Percentiles rank a stretch among this genome's conserved stretches.
Evolutionary conservation across 2,329 filamentous ascomycete species (phyloP).

Genomic region (Talaromyces atroroseus): DNA sequence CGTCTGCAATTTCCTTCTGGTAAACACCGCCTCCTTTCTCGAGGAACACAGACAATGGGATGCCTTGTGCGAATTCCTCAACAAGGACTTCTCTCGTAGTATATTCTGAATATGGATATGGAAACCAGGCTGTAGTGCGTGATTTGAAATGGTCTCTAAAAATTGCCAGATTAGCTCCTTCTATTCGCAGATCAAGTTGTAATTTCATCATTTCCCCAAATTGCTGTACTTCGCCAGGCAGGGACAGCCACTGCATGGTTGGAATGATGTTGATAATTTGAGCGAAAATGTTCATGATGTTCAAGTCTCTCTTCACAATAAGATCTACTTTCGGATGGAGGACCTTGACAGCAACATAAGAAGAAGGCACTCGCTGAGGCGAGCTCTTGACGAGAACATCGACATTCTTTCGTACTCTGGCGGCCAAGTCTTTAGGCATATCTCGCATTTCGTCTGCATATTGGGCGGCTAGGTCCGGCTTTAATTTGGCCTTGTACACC

Average conservation of each 20-base stretch:
- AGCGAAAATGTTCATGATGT: constrained; percentile 93
- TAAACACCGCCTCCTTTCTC: constrained; percentile 88
- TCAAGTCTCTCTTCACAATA: constrained; percentile 80
- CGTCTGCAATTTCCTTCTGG: constrained; percentile 88
- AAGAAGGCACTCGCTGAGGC: constrained; percentile 78
- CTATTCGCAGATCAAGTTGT: constrained; percentile 92
- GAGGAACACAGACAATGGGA: constrained; percentile 83
- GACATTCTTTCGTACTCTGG: constrained; percentile 73
- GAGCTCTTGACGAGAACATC: constrained; percentile 81
- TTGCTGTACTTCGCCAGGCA: constrained; percentile 87
- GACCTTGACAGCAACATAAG: constrained; percentile 93
- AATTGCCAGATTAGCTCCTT: constrained; percentile 77
- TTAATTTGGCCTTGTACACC: constrained; percentile 92
- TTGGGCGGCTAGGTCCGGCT: constrained; percentile 65
- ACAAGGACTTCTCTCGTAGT: constrained; percentile 88
- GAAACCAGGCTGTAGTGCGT: constrained; percentile 91
- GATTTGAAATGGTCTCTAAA: constrained; percentile 90
- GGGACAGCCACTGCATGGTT: constrained; percentile 93
- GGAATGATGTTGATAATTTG: constrained; percentile 76
- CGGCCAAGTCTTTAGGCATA: constrained; percentile 53
- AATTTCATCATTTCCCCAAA: constrained; percentile 99
- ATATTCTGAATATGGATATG: constrained; percentile 86
- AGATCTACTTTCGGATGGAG: constrained; percentile 87
- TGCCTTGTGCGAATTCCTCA: constrained; percentile 93
- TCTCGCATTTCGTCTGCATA: constrained; percentile 52